These are phyloP conservation scores for Tritrichomonas musculus DNA, from an alignment of 208 protist genomes.

Conservation along the genomic window DNA sequence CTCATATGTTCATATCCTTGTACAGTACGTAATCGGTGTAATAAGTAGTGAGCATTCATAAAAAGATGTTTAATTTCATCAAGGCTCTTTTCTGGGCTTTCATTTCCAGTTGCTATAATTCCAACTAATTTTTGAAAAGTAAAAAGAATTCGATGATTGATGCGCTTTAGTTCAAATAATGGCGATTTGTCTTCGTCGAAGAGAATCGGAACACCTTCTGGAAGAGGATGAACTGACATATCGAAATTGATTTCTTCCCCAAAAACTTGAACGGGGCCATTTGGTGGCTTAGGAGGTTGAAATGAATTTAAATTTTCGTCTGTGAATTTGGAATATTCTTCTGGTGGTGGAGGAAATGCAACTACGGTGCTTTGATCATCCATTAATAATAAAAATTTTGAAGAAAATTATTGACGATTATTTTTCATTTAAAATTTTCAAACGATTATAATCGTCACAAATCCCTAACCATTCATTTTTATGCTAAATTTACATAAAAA, in stretches of 20 bases:
- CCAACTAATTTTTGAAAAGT: not conserved
- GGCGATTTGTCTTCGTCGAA: not conserved
- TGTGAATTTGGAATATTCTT: not conserved
- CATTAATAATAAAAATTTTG: too few relatives aligned
- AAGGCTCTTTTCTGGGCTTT: not conserved
- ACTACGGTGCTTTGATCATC: not conserved
- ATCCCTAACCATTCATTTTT: too few relatives aligned
- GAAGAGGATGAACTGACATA: too few relatives aligned
- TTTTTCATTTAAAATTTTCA: too few relatives aligned
- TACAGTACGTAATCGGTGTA: not conserved
- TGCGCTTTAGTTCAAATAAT: not conserved
- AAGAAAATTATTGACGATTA: too few relatives aligned
- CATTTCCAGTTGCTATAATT: not conserved
- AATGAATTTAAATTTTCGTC: not conserved
- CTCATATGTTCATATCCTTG: slow-evolving; percentile 11
- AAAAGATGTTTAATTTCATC: not conserved
- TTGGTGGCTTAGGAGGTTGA: not conserved
- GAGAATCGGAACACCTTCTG: not conserved
- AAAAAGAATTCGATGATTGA: slow-evolving; percentile 24
- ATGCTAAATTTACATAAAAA: not conserved
- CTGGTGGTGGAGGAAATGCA: slow-evolving; percentile 2
- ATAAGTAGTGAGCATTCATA: not conserved
- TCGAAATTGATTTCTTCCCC: not conserved
- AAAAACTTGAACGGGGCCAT: not conserved
- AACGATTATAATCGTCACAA: too few relatives aligned